Evolutionary conservation across 2,329 filamentous ascomycete genomes (phyloP), one percentile per base, ranked within the genome.

Genomic region (Botrytis medusae): DNA sequence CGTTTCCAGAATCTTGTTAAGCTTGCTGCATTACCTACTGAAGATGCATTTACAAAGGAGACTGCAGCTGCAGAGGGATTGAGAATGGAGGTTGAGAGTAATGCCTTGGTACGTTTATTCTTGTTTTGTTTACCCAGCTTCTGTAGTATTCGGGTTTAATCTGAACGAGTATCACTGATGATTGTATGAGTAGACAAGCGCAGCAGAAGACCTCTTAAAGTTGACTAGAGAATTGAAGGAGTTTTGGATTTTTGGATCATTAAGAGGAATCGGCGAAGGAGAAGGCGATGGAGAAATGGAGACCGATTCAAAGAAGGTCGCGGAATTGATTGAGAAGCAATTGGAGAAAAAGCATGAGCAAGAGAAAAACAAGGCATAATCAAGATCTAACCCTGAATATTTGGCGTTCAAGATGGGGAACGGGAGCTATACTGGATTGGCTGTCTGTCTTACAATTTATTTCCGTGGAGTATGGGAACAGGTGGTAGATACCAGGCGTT

Each of bases 151-250:
- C 37, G 20, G 8, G 29, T 14, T 42, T 14, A 5, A 46, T 18
- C 20, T 64, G 9, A 29, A 20, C 29, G n/a, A 18, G 44, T 22
- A 32, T 42, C 8, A 57, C 42, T 67, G 9, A 69, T 8, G 48
- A 68, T 22, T 60, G 48, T 42, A 65, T 57, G 22, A 44, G 62
- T 69, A 81, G 80, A 76, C 81, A 46, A 77, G 77, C 34, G 78
- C 77, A 20, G 75, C 78, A 18, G 79, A 87, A 74, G 83, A 86
- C 73, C 81, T 88, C 5, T 81, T 87, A 6, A 78, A 80, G 42
- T 80, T 88, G 20, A 86, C 82, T 29, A 83, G 85, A 54, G 83
- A 85, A 75, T 81, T 88, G 73, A 86, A 86, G 75, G 83, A 85
- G 72, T 81, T 87, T 37, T 87, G 85, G 85, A 81, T 86, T 18